Base-by-base conservation (phyloP, 441 rosid genomes). In the Melastoma candidum region DNA sequence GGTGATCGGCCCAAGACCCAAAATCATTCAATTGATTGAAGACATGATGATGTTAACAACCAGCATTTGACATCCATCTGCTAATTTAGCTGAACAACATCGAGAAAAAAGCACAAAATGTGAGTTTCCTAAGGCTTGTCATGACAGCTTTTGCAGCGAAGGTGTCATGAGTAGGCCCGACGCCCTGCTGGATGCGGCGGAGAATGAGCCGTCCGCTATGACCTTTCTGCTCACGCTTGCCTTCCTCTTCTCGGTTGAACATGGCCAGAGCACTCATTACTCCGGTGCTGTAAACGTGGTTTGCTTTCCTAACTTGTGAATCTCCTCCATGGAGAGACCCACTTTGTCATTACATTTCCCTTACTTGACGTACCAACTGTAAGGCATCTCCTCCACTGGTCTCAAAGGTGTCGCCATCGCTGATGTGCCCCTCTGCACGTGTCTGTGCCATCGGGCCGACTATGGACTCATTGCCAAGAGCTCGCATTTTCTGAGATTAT, bases 271-370 rank as follows among this genome's bases (percentile, higher is more conserved):
- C 98, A 2, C 89, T 76, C 82, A 41, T 87, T 1, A 17, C 98
- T 73, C 87, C 95, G 7, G 96, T 96, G 63, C 96, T 83, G 47
- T 90, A 90, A 57, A 90, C 96, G 61, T 85, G 98, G 74, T 87
- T 90, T 74, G 87, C 96, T 68, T 90, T 85, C 82, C 98, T 82
- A 47, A 87, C 71, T 79, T 92, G 54, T 72, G 78, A 76, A 92
- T 92, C 76, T 87, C 96, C 8, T 92, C 98, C 1, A 95, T 95
- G 17, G 88, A 83, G 43, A 87, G 82, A 79, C 96, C 96, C 75
- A 92, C 98, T 79, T 92, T 96, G 59, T 96, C 96, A 48, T 87
- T 90, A 80, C 96, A 90, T 67, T 90, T 90, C 56, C 98, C 93
- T 78, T 92, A 94, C 61, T 92, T 95, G 54, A 87, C 98, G 63